Evolutionary conservation across 1,284 basidiomycete species (phyloP).

Genomic region (Amylostereum areolatum): DNA sequence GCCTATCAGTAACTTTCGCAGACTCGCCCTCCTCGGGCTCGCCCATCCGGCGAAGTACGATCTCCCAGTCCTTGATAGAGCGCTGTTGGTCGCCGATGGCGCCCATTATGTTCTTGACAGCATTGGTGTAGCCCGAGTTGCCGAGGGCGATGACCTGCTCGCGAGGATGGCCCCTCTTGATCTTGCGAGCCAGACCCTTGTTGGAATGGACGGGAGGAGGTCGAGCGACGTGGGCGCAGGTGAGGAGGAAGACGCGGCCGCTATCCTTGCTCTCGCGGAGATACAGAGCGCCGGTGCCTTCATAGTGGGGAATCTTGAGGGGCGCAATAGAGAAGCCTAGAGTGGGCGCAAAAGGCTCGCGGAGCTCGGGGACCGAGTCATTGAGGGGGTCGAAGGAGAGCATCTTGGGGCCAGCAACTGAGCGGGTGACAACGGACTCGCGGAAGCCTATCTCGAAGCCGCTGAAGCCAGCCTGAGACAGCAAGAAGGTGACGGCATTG

Average conservation of each 20-base stretch:
- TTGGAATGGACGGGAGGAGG: slow-evolving; percentile 11
- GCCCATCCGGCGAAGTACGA: not conserved
- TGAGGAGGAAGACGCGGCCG: slow-evolving; percentile 25
- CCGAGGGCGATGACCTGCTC: slow-evolving; percentile 10
- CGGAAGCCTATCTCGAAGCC: slow-evolving; percentile 20
- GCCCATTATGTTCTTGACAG: slow-evolving; percentile 7
- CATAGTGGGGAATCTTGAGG: slow-evolving; percentile 18
- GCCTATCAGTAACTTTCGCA: slow-evolving; percentile 1
- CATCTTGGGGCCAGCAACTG: slow-evolving; percentile 21
- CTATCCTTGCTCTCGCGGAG: slow-evolving; percentile 20
- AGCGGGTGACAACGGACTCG: slow-evolving; percentile 16
- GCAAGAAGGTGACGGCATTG: slow-evolving; percentile 8
- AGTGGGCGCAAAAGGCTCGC: slow-evolving; percentile 26
- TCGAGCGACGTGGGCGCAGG: slow-evolving; percentile 28
- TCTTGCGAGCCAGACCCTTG: slow-evolving; percentile 8
- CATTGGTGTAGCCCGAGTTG: slow-evolving; percentile 6
- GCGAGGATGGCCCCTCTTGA: slow-evolving; percentile 2
- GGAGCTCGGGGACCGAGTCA: slow-evolving; percentile 18
- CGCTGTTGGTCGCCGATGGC: slow-evolving; percentile 1
- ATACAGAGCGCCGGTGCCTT: slow-evolving; percentile 30
- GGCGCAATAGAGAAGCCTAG: slow-evolving; percentile 29
- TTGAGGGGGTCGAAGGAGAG: slow-evolving; percentile 16
- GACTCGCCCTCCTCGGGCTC: slow-evolving; percentile 9
- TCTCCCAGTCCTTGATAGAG: not conserved
- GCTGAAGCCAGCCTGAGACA: slow-evolving; percentile 13